Conservation (phyloP, 345 rosid genomes). For the Rhodomyrtus tomentosa region DNA sequence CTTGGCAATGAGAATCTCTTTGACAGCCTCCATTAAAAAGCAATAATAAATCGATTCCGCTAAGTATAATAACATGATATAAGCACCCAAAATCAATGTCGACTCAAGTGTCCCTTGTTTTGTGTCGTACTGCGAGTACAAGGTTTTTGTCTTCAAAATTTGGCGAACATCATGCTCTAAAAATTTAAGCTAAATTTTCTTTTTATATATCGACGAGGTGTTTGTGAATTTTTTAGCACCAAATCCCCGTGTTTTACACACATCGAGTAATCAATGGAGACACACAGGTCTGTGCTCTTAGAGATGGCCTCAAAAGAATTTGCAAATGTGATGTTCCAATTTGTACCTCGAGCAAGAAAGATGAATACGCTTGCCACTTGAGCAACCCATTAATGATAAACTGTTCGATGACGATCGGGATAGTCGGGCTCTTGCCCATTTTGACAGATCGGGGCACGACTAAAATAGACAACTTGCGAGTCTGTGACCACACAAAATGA, state of each 20-base stretch:
- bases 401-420: neutral
- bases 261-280: neutral
- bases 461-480: neutral
- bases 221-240: accelerated
- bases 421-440: no score
- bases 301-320: neutral
- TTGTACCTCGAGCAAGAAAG: neutral
- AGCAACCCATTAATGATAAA: neutral
- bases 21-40: neutral
- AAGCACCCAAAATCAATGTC: neutral
- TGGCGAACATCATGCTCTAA: accelerated
- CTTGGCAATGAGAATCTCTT: neutral
- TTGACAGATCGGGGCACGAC: neutral
- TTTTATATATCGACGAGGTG: neutral
- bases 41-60: neutral
- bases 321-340: neutral
- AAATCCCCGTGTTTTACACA: accelerated
- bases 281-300: neutral
- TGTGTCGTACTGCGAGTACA: accelerated
- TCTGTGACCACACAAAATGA: neutral
- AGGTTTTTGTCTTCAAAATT: neutral
- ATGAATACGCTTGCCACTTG: neutral
- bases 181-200: accelerated
- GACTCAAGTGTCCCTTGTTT: neutral
- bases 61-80: neutral